Evolutionary conservation across 768 basidiomycete genomes (phyloP).

Genomic region (Podaxis sp.): DNA sequence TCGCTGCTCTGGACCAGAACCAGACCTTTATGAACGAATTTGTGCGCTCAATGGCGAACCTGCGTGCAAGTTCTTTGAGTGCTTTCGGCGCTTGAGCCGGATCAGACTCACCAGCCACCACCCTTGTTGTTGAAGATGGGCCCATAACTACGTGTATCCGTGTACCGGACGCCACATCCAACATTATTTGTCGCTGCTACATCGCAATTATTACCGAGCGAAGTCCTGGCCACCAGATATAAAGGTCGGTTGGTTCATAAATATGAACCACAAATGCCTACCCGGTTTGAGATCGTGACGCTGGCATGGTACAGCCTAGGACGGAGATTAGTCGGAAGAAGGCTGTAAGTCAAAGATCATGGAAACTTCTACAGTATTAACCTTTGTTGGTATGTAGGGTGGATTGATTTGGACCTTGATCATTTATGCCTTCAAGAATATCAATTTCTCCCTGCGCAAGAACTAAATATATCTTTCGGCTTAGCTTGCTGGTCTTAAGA

Average conservation of each 20-base stretch:
- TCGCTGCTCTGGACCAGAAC: conserved; percentile 58
- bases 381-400: conserved; percentile 52
- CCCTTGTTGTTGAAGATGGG: conserved; percentile 53
- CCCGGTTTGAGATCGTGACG: conserved; percentile 42
- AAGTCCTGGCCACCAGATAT: conserved; percentile 22
- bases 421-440: conserved; percentile 57
- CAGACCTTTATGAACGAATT: conserved; percentile 56
- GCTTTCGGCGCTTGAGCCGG: background rate
- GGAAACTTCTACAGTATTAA: conserved; percentile 16
- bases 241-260: background rate
- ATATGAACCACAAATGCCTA: conserved; percentile 18
- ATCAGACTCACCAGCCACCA: conserved; percentile 50
- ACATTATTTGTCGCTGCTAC: conserved; percentile 41
- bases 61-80: conserved; percentile 17
- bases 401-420: conserved; percentile 43
- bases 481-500: conserved; percentile 9
- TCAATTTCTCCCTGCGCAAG: conserved; percentile 43
- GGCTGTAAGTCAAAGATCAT: background rate
- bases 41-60: conserved; percentile 64
- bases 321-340: background rate
- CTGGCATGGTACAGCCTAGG: conserved; percentile 51
- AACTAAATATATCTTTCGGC: conserved; percentile 10
- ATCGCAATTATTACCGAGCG: conserved; percentile 45
- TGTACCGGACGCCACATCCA: conserved; percentile 10
- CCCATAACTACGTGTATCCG: conserved; percentile 45